Base-by-base conservation (phyloP, 169 alveolate genomes). In the Amoebophrya sp. region DNA sequence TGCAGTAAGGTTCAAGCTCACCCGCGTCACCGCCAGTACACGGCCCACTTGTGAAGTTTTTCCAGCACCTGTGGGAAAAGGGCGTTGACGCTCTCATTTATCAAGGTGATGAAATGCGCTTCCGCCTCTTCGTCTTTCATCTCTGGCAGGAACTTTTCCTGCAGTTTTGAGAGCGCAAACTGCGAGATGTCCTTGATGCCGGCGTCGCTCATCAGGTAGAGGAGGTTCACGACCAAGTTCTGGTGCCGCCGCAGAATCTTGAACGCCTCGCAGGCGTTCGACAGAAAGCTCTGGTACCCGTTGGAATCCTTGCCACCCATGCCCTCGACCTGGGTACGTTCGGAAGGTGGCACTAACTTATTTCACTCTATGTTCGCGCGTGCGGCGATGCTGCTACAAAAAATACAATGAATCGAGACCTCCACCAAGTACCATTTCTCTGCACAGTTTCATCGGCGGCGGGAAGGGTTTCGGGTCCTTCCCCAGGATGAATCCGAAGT, bases 401-500 rank as follows among this genome's bases (percentile, higher is more conserved):
- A 39, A 2, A 34, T 7, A 15, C n/a, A 16, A 40, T 40, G 0
- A 34, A n/a, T 20, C 29, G 7, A n/a, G 70, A 1, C 29, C 50
- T 0, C 0, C 2, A 39, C 96, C 96, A 91, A 95, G 97, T 5
- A 96, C 95, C 98, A 97, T 96, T 92, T 96, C 98, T 88, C 95
- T 93, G 93, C 98, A 96, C 29, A 98, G 93, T 93, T 97, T 96
- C 95, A 98, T 96, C 16, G 99, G 98, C 2, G 99, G 98, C 26
- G 98, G 97, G 45, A 94, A 94, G 39, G 98, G 97, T 91, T 97
- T 97, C 18, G 98, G 98, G 92, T 97, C 98, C 43, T 91, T 91
- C 87, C 99, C 99, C 91, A 99, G 94, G 43, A 98, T 97, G 94
- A 95, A 99, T 34, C 99, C 99, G 95, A 98, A 99, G 94, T 99